Percentiles rank a stretch among this genome's conserved stretches.
These are phyloP conservation scores for Sphaceloma murrayae DNA, from an alignment of 2,329 filamentous ascomycete genomes.

Conservation along the genomic window DNA sequence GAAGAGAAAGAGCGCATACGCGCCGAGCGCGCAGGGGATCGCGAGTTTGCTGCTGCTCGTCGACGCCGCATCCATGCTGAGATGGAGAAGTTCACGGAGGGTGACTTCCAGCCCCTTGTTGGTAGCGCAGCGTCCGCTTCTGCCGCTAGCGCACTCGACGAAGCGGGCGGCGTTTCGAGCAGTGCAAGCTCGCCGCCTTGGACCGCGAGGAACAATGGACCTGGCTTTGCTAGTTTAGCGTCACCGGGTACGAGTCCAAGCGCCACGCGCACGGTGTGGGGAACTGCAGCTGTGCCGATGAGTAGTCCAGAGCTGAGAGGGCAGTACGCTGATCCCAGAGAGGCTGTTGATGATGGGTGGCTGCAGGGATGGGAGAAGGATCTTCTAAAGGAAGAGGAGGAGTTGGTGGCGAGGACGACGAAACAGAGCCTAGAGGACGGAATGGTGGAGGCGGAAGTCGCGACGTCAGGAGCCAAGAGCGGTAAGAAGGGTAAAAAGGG, in stretches of 20 bases:
- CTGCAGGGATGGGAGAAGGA: constrained; percentile 74
- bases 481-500: constrained; percentile 53
- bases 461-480: constrained; percentile 4
- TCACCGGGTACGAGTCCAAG: constrained; percentile 74
- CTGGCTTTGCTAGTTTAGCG: constrained; percentile 59
- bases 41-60: constrained; percentile 57
- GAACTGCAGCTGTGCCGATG: constrained; percentile 59
- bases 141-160: background rate
- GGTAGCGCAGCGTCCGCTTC: constrained; percentile 20
- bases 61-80: constrained; percentile 48
- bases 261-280: constrained; percentile 76
- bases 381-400: constrained; percentile 55
- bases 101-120: constrained; percentile 36
- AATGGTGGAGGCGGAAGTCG: background rate
- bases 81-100: constrained; percentile 42
- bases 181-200: constrained; percentile 20
- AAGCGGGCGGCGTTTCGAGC: constrained; percentile 16
- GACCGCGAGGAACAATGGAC: constrained; percentile 33
- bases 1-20: constrained; percentile 79
- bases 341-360: constrained; percentile 70
- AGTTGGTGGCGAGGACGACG: constrained; percentile 42
- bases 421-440: constrained; percentile 24
- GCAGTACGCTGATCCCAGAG: constrained; percentile 29
- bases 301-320: constrained; percentile 47
- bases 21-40: constrained; percentile 69